Percentiles rank a stretch among this genome's conserved stretches.
phyloP scores from a whole-genome alignment of 345 rosid genomes.

The Camelina sativa region DNA sequence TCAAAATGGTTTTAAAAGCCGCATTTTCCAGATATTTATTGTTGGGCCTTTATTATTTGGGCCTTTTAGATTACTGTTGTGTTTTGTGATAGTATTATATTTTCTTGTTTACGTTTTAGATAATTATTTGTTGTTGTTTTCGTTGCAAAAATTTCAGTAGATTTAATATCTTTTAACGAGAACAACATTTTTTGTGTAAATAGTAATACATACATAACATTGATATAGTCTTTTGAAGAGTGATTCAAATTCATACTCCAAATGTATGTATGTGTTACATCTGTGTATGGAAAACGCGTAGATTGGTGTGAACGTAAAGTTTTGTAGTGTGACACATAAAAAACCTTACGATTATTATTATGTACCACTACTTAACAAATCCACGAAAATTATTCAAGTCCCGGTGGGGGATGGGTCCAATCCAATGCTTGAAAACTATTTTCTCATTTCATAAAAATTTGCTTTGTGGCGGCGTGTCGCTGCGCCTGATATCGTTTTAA shows the following conservation, averaged over 20 bases:
- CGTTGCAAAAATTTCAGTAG: neutral
- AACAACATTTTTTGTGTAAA: neutral
- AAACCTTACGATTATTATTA: too few species aligned
- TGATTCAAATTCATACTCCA: conserved; percentile 6
- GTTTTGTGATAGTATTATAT: neutral
- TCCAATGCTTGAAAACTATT: conserved; percentile 7
- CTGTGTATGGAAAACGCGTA: conserved; percentile 24
- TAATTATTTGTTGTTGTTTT: neutral
- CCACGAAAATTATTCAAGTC: conserved; percentile 9
- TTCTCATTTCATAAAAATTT: conserved; percentile 10
- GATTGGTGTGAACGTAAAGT: conserved; percentile 14
- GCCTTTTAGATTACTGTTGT: neutral
- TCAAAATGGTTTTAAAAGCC: neutral
- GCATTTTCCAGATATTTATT: neutral
- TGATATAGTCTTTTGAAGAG: neutral
- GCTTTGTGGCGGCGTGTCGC: conserved; percentile 22
- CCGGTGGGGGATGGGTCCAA: conserved; percentile 29
- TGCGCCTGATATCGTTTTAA: conserved; percentile 15
- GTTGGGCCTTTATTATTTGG: conserved; percentile 6
- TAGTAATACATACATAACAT: too few species aligned
- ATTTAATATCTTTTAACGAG: neutral
- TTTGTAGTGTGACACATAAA: neutral
- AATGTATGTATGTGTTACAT: neutral
- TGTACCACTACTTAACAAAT: neutral
- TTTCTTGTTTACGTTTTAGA: neutral